Base-by-base conservation (phyloP, 1,284 basidiomycete species). In the Puccinia brachypodii region DNA sequence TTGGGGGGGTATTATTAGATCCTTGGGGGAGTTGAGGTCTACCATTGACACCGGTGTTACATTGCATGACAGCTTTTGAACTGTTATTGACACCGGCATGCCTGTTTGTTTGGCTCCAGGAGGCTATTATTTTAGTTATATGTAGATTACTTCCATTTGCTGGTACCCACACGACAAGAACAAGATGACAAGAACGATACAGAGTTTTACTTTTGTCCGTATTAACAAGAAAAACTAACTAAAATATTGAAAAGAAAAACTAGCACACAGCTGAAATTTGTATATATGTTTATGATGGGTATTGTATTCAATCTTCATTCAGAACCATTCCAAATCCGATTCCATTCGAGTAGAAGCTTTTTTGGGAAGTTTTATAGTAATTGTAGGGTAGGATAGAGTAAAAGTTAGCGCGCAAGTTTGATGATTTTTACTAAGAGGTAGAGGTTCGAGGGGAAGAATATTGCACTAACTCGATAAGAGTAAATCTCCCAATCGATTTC, bases 401-500 rank as follows among this genome's bases (percentile, higher is more conserved):
- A 50, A 50, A 50, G 47, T 50, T 11, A 50, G 11, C 11, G 22
- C 22, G 22, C 11, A 11, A 50, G 22, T 50, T 50, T 11, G 47
- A 50, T 11, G 22, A 11, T 50, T 50, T 11, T 11, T 50, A 22
- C 47, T 22, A 50, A 50, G 22, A 22, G 47, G 47, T 11, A 50
- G 28, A 28, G 28, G 25, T 14, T 60, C 8, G 25, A 60, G 22
- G 31, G 16, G 31, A 73, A 36, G 13, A 0, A 38, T n/a, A 36
- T 31, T 31, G n/a, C 1, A 76, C 75, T 64, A 19, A 77, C 75
- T 25, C 75, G 58, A 66, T 77, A 77, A 66, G 62, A 66, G 44
- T 77, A 77, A 50, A 77, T 77, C 62, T 77, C 75, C 75, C 58
- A 66, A 38, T 77, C 75, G 31, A 77, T 58, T 68, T 77, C 62